Conservation (phyloP, 768 basidiomycete species). For the Mycena rebaudengoi region DNA sequence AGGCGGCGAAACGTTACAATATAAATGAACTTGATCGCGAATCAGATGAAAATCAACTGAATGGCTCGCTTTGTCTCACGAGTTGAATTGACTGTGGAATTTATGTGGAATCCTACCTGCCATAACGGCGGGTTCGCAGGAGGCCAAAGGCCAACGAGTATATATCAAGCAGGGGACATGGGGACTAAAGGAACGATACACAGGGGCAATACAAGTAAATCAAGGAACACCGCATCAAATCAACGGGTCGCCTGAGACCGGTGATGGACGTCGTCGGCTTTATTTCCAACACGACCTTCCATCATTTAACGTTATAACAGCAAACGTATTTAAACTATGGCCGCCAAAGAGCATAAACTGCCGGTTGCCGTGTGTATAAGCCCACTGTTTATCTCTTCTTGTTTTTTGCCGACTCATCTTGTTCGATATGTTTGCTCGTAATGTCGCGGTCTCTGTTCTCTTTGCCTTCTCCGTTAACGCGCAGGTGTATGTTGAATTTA, state of each 20-base stretch:
- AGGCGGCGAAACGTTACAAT: background rate
- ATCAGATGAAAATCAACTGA: slow-evolving; percentile 6
- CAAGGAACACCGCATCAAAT: too few species aligned
- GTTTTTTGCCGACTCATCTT: background rate
- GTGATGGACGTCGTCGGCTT: too few species aligned
- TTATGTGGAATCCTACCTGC: slow-evolving; percentile 1
- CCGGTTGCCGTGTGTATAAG: background rate
- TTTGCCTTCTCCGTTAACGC: slow-evolving; percentile 4
- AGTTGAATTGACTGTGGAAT: slow-evolving; percentile 2
- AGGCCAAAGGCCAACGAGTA: too few species aligned
- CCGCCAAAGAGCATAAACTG: too few species aligned
- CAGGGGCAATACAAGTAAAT: too few species aligned
- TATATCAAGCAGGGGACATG: too few species aligned
- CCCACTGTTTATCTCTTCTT: background rate
- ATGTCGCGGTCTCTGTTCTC: slow-evolving; percentile 1
- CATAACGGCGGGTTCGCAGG: too few species aligned
- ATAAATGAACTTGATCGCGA: slow-evolving; percentile 1
- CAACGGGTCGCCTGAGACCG: too few species aligned
- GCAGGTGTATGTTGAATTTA: slow-evolving; percentile 1
- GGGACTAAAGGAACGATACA: too few species aligned
- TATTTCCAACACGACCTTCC: too few species aligned
- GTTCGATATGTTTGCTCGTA: slow-evolving; percentile 8
- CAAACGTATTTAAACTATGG: too few species aligned
- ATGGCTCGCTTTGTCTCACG: slow-evolving; percentile 2
- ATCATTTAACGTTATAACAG: background rate